These are phyloP conservation scores for Triangularia setosa DNA, from an alignment of 2,329 filamentous ascomycete species.

Conservation along the genomic window DNA sequence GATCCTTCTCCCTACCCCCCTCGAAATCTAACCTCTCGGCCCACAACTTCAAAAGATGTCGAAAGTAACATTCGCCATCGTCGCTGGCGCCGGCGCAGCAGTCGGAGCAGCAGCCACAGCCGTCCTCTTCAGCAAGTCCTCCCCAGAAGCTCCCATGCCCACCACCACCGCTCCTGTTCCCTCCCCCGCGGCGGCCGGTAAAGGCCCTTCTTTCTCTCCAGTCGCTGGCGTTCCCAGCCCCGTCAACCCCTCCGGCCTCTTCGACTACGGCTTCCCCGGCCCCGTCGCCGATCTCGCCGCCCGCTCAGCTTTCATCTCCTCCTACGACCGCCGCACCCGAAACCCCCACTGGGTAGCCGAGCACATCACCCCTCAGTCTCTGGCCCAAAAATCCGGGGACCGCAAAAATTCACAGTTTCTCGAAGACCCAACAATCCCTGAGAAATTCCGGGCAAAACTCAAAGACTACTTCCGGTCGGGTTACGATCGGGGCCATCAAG, in stretches of 20 bases:
- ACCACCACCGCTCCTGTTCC: conserved; percentile 31
- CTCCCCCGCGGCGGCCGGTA: conserved; percentile 25
- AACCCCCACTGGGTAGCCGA: conserved; percentile 96
- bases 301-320: conserved; percentile 73
- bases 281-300: conserved; percentile 78
- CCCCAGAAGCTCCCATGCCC: conserved; percentile 37
- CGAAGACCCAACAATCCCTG: conserved; percentile 76
- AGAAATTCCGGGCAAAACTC: conserved; percentile 82
- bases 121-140: conserved; percentile 58
- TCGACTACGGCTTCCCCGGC: conserved; percentile 88
- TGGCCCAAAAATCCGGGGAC: conserved; percentile 71
- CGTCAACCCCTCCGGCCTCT: conserved; percentile 72
- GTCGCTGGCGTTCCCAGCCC: conserved; percentile 14
- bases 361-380: conserved; percentile 88
- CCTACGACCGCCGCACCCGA: conserved; percentile 83
- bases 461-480: conserved; percentile 94
- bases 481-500: conserved; percentile 95
- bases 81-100: conserved; percentile 72
- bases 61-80: conserved; percentile 70
- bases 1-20: background rate
- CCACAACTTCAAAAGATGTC: conserved; percentile 59
- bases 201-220: conserved; percentile 26
- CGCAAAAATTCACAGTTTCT: conserved; percentile 78
- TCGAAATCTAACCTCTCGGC: too few species aligned
- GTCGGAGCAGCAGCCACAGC: conserved; percentile 72